phyloP scores from a whole-genome alignment of 768 basidiomycete genomes.

The Tulasnella sp. region DNA sequence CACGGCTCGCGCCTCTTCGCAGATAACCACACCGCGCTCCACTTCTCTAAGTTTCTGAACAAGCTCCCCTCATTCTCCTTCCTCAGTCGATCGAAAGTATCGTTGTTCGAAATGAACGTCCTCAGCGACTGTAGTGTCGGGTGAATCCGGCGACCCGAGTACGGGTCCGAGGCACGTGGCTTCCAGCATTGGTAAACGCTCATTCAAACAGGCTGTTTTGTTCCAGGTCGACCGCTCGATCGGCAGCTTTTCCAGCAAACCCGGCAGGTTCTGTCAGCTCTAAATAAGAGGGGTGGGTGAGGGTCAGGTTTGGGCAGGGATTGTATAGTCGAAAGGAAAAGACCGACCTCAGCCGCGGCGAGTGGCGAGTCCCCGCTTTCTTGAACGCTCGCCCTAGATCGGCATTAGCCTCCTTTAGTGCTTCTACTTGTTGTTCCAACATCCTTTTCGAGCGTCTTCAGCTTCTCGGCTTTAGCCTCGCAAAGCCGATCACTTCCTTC shows the following conservation, averaged over 20 bases:
- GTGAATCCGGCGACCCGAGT: conserved; percentile 62
- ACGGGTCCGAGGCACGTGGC: conserved; percentile 69
- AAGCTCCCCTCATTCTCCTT: conserved; percentile 81
- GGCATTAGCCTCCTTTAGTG: conserved; percentile 51
- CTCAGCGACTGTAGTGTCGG: conserved; percentile 78
- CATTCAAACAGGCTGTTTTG: conserved; percentile 70
- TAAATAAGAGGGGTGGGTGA: not conserved
- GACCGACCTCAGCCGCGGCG: too few relatives aligned
- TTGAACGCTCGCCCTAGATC: conserved; percentile 46
- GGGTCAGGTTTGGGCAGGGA: not conserved
- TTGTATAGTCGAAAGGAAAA: not conserved
- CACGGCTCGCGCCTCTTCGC: conserved; percentile 46
- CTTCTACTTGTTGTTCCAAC: conserved; percentile 28
- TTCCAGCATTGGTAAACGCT: conserved; percentile 70
- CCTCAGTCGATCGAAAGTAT: conserved; percentile 68
- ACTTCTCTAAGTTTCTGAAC: conserved; percentile 61
- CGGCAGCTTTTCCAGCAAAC: conserved; percentile 41
- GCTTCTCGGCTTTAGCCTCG: conserved; percentile 24
- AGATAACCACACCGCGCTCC: conserved; percentile 40
- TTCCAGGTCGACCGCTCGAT: conserved; percentile 65
- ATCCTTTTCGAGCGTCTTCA: conserved; percentile 6
- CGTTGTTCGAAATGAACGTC: conserved; percentile 74
- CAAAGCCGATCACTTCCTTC: conserved; percentile 31
- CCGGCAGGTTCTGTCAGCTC: conserved; percentile 35
- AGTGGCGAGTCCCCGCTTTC: too few relatives aligned